These are phyloP conservation scores for Haplographium delicatum DNA, from an alignment of 495 filamentous ascomycete genomes.

Conservation along the genomic window DNA sequence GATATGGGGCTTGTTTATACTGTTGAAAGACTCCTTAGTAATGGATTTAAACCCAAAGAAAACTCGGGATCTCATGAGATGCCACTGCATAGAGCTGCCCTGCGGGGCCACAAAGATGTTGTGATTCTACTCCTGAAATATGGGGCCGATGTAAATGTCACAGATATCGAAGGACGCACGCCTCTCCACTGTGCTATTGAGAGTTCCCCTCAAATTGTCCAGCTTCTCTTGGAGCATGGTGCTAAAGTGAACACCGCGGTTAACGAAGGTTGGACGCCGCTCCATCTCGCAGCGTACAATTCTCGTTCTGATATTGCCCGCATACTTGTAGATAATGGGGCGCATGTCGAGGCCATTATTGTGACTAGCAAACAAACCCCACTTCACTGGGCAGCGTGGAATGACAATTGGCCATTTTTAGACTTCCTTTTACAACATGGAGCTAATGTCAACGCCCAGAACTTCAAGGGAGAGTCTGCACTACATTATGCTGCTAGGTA, in stretches of 20 bases:
- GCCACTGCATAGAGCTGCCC: constrained; percentile 29
- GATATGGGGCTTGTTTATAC: background rate
- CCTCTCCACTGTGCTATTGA: constrained; percentile 19
- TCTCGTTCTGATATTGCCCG: constrained; percentile 18
- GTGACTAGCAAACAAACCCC: background rate
- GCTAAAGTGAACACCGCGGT: constrained; percentile 16
- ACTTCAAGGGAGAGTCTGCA: background rate
- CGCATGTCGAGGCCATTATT: constrained; percentile 9
- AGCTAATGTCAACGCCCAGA: constrained; percentile 17
- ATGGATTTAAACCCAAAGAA: background rate
- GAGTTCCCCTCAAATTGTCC: background rate
- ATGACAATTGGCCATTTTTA: constrained; percentile 11
- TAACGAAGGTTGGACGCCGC: constrained; percentile 16
- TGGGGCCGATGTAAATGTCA: constrained; percentile 16
- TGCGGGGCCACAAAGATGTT: constrained; percentile 6
- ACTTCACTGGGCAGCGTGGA: constrained; percentile 1
- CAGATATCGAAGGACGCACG: constrained; percentile 21
- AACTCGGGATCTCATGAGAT: background rate
- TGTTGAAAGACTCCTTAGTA: background rate
- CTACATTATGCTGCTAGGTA: background rate
- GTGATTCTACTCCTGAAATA: constrained; percentile 24
- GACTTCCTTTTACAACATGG: constrained; percentile 20
- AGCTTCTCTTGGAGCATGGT: constrained; percentile 17
- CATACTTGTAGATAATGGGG: constrained; percentile 20
- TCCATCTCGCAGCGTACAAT: constrained; percentile 20